Evolutionary conservation across 345 rosid species (phyloP).

Genomic region (Pistacia atlantica): DNA sequence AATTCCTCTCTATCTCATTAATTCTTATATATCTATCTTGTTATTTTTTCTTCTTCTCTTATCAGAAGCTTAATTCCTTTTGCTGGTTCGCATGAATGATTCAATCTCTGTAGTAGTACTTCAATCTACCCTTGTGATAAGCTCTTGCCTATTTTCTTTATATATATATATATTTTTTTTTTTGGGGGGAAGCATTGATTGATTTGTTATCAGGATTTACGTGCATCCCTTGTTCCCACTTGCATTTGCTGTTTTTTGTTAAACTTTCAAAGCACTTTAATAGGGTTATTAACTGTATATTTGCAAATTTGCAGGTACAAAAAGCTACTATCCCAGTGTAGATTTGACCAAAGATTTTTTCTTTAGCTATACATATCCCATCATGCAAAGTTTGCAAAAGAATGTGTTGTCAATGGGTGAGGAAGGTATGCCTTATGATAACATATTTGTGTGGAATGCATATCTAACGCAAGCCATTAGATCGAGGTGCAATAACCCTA

Average conservation of each 20-base stretch:
- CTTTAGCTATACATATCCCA: conserved; percentile 94
- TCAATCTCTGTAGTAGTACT: not conserved
- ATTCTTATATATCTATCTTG: no score
- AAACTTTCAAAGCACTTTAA: conserved; percentile 12
- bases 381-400: conserved; percentile 95
- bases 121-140: no score
- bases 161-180: no score
- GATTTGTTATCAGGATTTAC: not conserved
- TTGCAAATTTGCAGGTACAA: conserved; percentile 72
- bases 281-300: conserved; percentile 6
- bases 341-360: conserved; percentile 97
- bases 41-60: no score
- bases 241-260: not conserved
- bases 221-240: not conserved
- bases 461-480: conserved; percentile 76
- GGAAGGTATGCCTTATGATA: conserved; percentile 79
- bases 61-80: no score
- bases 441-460: conserved; percentile 92
- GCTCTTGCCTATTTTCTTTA: not conserved
- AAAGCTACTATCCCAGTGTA: conserved; percentile 92
- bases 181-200: not conserved
- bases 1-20: not conserved
- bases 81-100: not conserved
- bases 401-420: conserved; percentile 65
- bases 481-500: conserved; percentile 75